Conservation (phyloP, 2,329 filamentous ascomycete species). For the Pyrenophora graminea region DNA sequence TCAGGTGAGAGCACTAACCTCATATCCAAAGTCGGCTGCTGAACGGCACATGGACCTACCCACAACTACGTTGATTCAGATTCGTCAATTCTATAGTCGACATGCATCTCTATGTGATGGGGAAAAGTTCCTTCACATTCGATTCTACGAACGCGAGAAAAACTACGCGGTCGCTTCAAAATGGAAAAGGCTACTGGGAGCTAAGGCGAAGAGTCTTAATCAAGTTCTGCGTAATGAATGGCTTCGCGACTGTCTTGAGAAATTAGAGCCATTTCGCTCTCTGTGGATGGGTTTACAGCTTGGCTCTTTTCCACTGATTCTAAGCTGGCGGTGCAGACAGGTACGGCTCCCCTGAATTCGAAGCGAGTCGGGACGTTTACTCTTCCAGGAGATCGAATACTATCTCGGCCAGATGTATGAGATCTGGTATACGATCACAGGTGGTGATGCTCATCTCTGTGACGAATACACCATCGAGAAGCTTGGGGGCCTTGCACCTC, state of each 20-base stretch:
- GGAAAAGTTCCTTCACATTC: constrained; percentile 18
- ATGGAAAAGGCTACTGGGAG: constrained; percentile 8
- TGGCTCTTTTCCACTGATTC: constrained; percentile 10
- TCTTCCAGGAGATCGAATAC: constrained; percentile 12
- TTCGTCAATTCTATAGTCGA: constrained; percentile 9
- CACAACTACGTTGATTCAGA: neutral
- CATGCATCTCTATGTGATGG: constrained; percentile 8
- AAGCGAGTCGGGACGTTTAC: neutral
- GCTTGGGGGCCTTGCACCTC: constrained; percentile 8
- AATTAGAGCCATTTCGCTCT: constrained; percentile 15
- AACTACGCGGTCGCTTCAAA: constrained; percentile 1
- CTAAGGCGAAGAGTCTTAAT: constrained; percentile 12
- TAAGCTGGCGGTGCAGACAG: constrained; percentile 16
- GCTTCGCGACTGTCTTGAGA: constrained; percentile 13
- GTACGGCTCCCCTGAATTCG: constrained; percentile 3
- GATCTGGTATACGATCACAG: constrained; percentile 11
- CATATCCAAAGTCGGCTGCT: neutral
- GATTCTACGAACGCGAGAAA: constrained; percentile 11
- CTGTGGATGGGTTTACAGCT: constrained; percentile 14
- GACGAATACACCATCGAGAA: constrained; percentile 14
- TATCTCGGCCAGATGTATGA: constrained; percentile 12
- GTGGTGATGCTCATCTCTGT: constrained; percentile 1
- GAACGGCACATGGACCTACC: constrained; percentile 4
- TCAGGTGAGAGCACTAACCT: constrained; percentile 7
- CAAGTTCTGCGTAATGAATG: constrained; percentile 12